These are phyloP conservation scores for Leishmania mexicana DNA, from an alignment of 208 protist species.

Conservation along the genomic window DNA sequence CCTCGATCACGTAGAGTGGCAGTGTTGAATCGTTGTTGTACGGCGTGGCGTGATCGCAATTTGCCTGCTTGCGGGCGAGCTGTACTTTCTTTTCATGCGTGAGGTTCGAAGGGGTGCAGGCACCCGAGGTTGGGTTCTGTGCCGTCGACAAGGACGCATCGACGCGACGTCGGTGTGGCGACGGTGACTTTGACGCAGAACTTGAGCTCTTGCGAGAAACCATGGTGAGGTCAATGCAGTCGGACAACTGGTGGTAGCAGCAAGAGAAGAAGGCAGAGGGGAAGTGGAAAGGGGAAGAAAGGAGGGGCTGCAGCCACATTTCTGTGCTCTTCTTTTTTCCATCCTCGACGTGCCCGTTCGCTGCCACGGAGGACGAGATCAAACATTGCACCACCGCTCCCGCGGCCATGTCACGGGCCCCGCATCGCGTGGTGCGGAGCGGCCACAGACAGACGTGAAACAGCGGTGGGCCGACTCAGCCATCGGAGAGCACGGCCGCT, in stretches of 20 bases:
- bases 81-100: neutral
- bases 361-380: neutral
- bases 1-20: slow-evolving; percentile 48
- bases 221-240: neutral
- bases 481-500: neutral
- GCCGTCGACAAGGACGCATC: neutral
- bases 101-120: neutral
- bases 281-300: neutral
- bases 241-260: neutral
- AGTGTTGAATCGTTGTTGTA: slow-evolving; percentile 33
- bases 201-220: neutral
- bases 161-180: neutral
- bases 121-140: neutral
- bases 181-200: neutral
- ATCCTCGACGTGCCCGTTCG: neutral
- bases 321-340: neutral
- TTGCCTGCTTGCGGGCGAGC: slow-evolving; percentile 8
- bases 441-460: neutral
- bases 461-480: neutral
- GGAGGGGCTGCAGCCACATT: neutral
- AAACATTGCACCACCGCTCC: neutral
- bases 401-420: neutral
- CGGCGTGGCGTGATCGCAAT: slow-evolving; percentile 11
- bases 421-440: neutral
- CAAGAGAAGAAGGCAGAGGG: neutral